Evolutionary conservation across 306 rosid species (phyloP).

Genomic region (Cercis canadensis): DNA sequence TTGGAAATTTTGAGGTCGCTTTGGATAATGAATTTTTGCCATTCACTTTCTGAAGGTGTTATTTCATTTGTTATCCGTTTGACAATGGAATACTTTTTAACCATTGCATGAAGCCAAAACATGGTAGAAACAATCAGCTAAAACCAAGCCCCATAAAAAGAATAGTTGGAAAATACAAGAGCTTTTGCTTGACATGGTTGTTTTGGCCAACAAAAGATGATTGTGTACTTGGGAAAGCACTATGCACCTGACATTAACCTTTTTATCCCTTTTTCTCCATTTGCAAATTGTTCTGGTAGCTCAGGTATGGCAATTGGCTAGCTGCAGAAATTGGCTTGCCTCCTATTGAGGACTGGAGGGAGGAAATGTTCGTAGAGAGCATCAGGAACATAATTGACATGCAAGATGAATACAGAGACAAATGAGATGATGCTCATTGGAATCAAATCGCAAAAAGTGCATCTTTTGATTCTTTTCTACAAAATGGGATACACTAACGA

Average conservation of each 20-base stretch:
- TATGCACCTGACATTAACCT: not conserved
- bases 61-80: no score
- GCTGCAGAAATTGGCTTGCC: conserved; percentile 31
- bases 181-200: no score
- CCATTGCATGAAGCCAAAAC: no score
- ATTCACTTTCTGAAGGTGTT: no score
- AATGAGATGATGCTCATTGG: conserved; percentile 52
- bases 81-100: no score
- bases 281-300: conserved; percentile 21
- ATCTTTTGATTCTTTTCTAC: not conserved
- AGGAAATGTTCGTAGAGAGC: conserved; percentile 16
- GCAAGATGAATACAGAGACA: conserved; percentile 35
- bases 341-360: conserved; percentile 42
- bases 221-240: no score
- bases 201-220: not conserved
- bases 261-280: not conserved
- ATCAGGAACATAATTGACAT: not conserved
- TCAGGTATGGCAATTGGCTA: conserved; percentile 43
- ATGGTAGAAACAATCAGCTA: no score
- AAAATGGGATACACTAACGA: no score
- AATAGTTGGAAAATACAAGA: no score
- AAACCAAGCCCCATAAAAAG: no score
- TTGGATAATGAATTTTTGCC: no score
- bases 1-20: no score
- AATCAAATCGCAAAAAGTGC: conserved; percentile 28